phyloP scores from a whole-genome alignment of 2,329 filamentous ascomycete genomes.

The Penicillium thymicola region DNA sequence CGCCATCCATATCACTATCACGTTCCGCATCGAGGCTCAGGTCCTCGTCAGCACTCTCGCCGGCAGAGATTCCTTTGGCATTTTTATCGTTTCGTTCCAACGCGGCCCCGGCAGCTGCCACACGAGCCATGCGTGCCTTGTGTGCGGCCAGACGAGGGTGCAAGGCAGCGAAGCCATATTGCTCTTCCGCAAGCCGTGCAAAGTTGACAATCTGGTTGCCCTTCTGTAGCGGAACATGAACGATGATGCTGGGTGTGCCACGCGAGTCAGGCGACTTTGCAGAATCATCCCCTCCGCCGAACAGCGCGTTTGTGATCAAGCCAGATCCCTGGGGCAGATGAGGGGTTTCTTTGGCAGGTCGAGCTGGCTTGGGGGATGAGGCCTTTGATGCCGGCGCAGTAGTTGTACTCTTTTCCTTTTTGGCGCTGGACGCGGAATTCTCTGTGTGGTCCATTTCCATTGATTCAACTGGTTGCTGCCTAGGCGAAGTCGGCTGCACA shows the following conservation, averaged over 20 bases:
- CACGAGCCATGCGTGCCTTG: constrained; percentile 79
- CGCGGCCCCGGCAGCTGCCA: constrained; percentile 82
- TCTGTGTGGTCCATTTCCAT: constrained; percentile 38
- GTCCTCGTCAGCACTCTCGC: constrained; percentile 74
- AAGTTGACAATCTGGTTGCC: constrained; percentile 94
- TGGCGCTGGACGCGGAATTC: constrained; percentile 30
- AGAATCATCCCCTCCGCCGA: constrained; percentile 49
- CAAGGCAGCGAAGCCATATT: constrained; percentile 89
- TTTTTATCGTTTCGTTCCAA: constrained; percentile 71
- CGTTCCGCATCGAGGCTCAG: constrained; percentile 89
- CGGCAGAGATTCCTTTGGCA: constrained; percentile 62
- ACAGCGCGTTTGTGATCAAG: constrained; percentile 60
- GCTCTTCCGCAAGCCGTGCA: constrained; percentile 85
- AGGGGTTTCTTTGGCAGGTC: constrained; percentile 53
- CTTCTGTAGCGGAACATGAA: constrained; percentile 75
- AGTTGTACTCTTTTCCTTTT: constrained; percentile 43
- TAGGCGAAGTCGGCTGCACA: constrained; percentile 15
- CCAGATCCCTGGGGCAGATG: constrained; percentile 62
- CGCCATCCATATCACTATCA: constrained; percentile 54
- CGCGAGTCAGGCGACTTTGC: constrained; percentile 43
- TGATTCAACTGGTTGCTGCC: constrained; percentile 16
- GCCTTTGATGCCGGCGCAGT: constrained; percentile 51
- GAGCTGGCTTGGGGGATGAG: constrained; percentile 54
- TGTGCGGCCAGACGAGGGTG: constrained; percentile 89
- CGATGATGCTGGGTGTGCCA: constrained; percentile 71